phyloP scores from a whole-genome alignment of 768 basidiomycete genomes.

The Steccherinum ochraceum region DNA sequence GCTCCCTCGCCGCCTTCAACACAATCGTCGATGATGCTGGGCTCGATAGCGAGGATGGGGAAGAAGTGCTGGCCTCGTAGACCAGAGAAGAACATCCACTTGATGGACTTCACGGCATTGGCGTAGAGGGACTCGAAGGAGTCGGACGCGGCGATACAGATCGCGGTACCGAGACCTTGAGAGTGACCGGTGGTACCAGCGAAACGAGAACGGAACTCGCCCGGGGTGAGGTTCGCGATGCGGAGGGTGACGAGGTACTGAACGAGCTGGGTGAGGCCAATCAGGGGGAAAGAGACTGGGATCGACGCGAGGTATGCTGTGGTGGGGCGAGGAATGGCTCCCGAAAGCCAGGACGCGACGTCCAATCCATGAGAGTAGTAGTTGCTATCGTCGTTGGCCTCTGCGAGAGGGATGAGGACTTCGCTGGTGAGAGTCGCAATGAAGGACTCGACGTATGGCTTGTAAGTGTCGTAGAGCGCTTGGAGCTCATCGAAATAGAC shows the following conservation, averaged over 20 bases:
- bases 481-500: constrained; percentile 97
- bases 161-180: constrained; percentile 94
- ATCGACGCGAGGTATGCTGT: constrained; percentile 86
- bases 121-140: constrained; percentile 66
- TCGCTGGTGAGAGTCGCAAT: constrained; percentile 55
- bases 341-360: constrained; percentile 78
- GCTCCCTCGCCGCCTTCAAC: constrained; percentile 90
- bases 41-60: constrained; percentile 87
- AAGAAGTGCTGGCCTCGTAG: constrained; percentile 92
- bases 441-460: constrained; percentile 75
- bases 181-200: constrained; percentile 94
- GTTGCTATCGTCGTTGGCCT: constrained; percentile 48
- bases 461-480: constrained; percentile 85
- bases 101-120: constrained; percentile 80
- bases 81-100: constrained; percentile 91
- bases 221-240: constrained; percentile 70
- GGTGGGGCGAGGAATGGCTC: constrained; percentile 63
- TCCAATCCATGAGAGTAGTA: constrained; percentile 82
- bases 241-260: constrained; percentile 85
- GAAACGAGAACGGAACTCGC: constrained; percentile 69
- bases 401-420: constrained; percentile 67
- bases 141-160: constrained; percentile 75
- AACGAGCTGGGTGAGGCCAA: constrained; percentile 91
- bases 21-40: constrained; percentile 78
- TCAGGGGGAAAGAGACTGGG: constrained; percentile 91